Evolutionary conservation across 129 eudicot species (phyloP).

Genomic region (Cynara cardunculus): DNA sequence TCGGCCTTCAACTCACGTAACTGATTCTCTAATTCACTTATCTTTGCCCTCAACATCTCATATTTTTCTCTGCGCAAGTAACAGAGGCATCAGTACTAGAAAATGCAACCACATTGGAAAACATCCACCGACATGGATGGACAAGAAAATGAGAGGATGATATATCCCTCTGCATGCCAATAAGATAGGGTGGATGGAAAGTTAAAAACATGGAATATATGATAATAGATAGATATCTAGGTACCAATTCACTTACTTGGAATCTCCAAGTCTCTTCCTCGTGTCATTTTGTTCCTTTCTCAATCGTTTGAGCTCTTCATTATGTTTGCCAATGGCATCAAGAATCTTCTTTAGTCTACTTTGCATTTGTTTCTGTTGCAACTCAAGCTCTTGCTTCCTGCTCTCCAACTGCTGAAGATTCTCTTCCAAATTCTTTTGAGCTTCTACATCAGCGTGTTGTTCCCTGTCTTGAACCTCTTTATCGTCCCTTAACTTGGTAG

Average conservation of each 20-base stretch:
- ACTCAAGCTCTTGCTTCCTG: conserved; percentile 84
- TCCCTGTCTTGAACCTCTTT: conserved; percentile 94
- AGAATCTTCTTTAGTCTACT: conserved; percentile 56
- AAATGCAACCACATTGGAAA: background rate
- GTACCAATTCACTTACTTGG: conserved; percentile 46
- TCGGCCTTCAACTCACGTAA: conserved; percentile 91
- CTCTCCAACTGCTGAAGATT: conserved; percentile 83
- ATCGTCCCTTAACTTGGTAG: conserved; percentile 81
- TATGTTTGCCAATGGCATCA: conserved; percentile 68
- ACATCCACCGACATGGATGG: background rate
- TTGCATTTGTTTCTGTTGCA: conserved; percentile 87
- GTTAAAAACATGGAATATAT: background rate
- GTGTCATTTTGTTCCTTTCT: conserved; percentile 79
- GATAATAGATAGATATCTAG: background rate
- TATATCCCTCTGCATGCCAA: background rate
- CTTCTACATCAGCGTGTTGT: conserved; percentile 84
- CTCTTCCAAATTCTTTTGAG: conserved; percentile 82
- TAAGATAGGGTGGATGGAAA: background rate
- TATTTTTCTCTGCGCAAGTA: conserved; percentile 55
- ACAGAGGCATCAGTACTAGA: background rate
- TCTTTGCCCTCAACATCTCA: conserved; percentile 62
- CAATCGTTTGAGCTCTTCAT: conserved; percentile 64
- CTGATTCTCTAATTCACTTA: conserved; percentile 73
- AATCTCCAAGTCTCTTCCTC: conserved; percentile 57
- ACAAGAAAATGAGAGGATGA: background rate